Percentiles rank a stretch among this genome's conserved stretches.
Conservation (phyloP, 2,329 filamentous ascomycete genomes). For the Lachnellula willkommii region DNA sequence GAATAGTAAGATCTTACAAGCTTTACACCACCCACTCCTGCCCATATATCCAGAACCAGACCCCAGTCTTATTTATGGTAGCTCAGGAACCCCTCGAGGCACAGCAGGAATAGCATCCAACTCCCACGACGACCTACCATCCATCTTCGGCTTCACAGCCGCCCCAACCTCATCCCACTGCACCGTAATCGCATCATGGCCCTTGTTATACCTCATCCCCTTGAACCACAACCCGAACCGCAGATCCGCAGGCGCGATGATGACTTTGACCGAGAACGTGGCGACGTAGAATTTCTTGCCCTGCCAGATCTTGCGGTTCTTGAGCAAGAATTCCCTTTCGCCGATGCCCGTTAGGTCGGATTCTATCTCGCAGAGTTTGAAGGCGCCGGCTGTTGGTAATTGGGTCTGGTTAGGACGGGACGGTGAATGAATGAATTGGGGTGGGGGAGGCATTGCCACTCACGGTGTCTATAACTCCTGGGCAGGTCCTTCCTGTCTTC, state of each 20-base stretch:
- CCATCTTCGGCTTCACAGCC: neutral
- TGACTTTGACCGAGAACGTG: constrained; percentile 47
- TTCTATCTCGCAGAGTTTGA: constrained; percentile 37
- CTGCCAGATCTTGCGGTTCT: constrained; percentile 35
- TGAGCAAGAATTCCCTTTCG: constrained; percentile 35
- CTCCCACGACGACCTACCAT: neutral
- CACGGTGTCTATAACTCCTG: constrained; percentile 35
- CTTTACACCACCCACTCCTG: no score
- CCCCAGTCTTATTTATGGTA: neutral
- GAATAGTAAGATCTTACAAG: no score
- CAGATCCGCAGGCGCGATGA: constrained; percentile 51
- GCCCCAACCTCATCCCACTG: neutral
- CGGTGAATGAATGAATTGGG: neutral
- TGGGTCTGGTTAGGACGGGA: neutral
- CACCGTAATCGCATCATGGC: constrained; percentile 2
- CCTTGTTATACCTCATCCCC: constrained; percentile 30
- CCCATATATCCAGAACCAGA: no score
- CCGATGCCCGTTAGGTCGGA: constrained; percentile 38
- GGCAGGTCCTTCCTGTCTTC: constrained; percentile 36
- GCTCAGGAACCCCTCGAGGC: neutral
- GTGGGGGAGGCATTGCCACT: constrained; percentile 6
- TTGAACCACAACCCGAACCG: constrained; percentile 41
- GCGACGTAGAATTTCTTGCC: constrained; percentile 37
- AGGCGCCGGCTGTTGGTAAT: constrained; percentile 29
- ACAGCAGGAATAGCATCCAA: neutral